Evolutionary conservation across 495 filamentous ascomycete genomes (phyloP), one percentile per base, ranked within the genome.

Genomic region (Hypoxylon subgilvum): DNA sequence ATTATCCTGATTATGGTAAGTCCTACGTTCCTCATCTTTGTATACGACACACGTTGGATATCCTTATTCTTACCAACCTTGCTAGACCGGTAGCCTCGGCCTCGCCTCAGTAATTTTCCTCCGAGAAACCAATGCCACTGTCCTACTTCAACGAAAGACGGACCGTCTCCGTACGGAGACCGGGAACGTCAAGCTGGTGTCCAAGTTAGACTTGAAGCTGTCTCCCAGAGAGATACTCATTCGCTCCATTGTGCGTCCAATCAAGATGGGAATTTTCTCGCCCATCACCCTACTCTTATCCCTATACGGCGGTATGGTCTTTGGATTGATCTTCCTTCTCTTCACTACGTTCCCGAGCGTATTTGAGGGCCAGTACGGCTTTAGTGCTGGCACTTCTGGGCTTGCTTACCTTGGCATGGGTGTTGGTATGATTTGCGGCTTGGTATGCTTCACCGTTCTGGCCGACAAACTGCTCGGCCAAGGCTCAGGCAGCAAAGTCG

Each of bases 101-200:
- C 28, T 68, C 21, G 58, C 52, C 0, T 58, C 65, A 0, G n/a
- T 75, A 3, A 4, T 79, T 0, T 81, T 84, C 56, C 67, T 84
- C 14, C 78, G 78, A 5, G 86, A 88, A 60, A 84, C 86, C 4
- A 86, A 87, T 55, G 78, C 80, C 2, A 77, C 77, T 0, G 73
- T 76, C 7, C 42, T 88, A 13, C 79, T 88, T 1, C 69, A 71
- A 28, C 76, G 75, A 32, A 84, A 84, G 53, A 79, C 84, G 0
- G 61, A 63, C 4, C 72, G 70, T 30, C 69, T 88, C 1, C 75
- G 79, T 3, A 79, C 79, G 51, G 69, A 82, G 36, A 86, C 82
- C 0, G 83, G 82, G 18, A 85, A 87, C 25, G 50, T 32, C 3
- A 67, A 77, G 35, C 58, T 75, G 1, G 82, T 84, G 12, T 64